These are phyloP conservation scores for Alternaria triticimaculans DNA, from an alignment of 2,329 filamentous ascomycete species.

Conservation along the genomic window DNA sequence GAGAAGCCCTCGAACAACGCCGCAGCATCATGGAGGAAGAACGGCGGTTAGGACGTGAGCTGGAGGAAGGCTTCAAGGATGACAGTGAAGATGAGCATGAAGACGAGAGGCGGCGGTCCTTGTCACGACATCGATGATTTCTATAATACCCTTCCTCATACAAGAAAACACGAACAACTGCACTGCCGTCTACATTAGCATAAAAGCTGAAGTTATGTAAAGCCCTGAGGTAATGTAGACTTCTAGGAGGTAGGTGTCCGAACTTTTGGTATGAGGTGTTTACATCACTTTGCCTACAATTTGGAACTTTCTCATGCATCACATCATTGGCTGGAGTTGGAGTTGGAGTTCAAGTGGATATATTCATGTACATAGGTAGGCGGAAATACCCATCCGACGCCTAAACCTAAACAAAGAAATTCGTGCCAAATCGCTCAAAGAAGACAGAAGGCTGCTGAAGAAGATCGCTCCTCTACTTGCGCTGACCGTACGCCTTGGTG, in stretches of 20 bases:
- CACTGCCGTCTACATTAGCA: neutral
- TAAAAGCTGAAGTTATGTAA: neutral
- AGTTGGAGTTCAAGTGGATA: conserved; percentile 25
- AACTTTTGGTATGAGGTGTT: neutral
- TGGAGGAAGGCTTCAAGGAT: conserved; percentile 78
- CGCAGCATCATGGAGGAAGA: conserved; percentile 56
- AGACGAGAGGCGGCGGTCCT: conserved; percentile 29
- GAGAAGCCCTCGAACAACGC: conserved; percentile 49
- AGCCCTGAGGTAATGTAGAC: neutral
- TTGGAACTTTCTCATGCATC: neutral
- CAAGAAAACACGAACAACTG: neutral
- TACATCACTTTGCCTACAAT: neutral
- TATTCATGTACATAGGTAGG: conserved; percentile 33
- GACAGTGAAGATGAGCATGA: conserved; percentile 69
- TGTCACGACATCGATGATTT: conserved; percentile 22
- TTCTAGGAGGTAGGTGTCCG: neutral
- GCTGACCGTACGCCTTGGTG: conserved; percentile 90
- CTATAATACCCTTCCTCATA: neutral
- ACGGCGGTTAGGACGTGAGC: conserved; percentile 75
- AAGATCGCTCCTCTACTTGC: conserved; percentile 56
- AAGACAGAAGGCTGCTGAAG: conserved; percentile 3
- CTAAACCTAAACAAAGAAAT: conserved; percentile 22
- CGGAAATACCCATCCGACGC: conserved; percentile 21
- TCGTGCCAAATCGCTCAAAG: conserved; percentile 24
- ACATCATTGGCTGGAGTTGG: neutral